phyloP scores from a whole-genome alignment of 805 yeast genomes.

The Middelhovenomyces tepae region DNA sequence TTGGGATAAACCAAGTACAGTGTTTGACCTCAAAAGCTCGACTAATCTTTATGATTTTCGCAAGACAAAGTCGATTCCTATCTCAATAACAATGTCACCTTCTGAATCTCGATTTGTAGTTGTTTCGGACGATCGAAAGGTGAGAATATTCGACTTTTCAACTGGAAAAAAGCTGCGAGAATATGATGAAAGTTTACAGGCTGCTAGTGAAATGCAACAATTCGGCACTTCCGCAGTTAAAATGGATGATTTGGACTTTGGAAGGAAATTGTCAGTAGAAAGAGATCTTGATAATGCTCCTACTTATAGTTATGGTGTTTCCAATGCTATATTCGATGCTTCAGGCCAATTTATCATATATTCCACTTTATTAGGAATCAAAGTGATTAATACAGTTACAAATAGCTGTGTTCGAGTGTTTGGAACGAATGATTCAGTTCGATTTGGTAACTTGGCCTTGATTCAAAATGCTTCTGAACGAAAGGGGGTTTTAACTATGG shows the following conservation, averaged over 20 bases:
- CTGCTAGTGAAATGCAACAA: conserved; percentile 22
- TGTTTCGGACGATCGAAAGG: conserved; percentile 26
- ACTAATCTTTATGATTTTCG: conserved; percentile 33
- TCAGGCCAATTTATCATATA: conserved; percentile 25
- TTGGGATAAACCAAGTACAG: conserved; percentile 11
- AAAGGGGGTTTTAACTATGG: conserved; percentile 21
- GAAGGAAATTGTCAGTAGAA: conserved; percentile 22
- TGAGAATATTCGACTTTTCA: conserved; percentile 27
- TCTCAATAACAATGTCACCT: conserved; percentile 20
- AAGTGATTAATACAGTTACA: conserved; percentile 22
- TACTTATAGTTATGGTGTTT: neutral
- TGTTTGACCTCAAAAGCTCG: conserved; percentile 31
- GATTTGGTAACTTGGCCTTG: conserved; percentile 24
- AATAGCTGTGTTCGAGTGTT: conserved; percentile 20
- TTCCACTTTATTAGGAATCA: conserved; percentile 26
- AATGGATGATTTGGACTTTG: conserved; percentile 23
- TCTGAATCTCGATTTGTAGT: conserved; percentile 26
- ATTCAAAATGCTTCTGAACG: conserved; percentile 26
- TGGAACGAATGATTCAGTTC: conserved; percentile 24
- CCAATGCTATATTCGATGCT: conserved; percentile 24
- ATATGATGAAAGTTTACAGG: conserved; percentile 25
- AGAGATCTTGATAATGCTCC: conserved; percentile 14
- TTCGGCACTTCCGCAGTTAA: conserved; percentile 16
- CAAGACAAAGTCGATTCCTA: conserved; percentile 25
- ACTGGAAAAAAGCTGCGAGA: conserved; percentile 28